These are phyloP conservation scores for Scenedesmus sp. DNA, from an alignment of 163 green algal genomes.

Conservation along the genomic window DNA sequence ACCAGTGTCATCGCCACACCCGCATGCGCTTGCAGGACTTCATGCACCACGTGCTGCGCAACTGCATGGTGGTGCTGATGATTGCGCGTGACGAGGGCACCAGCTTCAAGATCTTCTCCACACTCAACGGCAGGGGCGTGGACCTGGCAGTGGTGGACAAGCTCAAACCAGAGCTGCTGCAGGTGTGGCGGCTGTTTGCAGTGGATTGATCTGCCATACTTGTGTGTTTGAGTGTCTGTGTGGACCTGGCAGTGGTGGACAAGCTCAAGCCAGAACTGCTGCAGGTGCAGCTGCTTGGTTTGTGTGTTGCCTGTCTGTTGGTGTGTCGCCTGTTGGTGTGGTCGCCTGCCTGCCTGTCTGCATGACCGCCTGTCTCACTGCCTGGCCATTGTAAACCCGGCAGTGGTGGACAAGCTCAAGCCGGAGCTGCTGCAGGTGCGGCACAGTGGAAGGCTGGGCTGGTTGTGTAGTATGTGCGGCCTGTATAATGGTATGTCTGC, in stretches of 20 bases:
- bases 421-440: slow-evolving; percentile 53
- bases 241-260: slow-evolving; percentile 68
- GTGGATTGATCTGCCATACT: no score
- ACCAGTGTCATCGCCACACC: no score
- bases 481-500: neutral
- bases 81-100: slow-evolving; percentile 65
- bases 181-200: neutral
- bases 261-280: slow-evolving; percentile 68
- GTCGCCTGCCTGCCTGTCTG: neutral
- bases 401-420: slow-evolving; percentile 72
- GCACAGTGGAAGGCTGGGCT: no score
- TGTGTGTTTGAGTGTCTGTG: neutral
- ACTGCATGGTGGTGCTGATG: slow-evolving; percentile 66
- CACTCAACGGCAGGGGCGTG: slow-evolving; percentile 69
- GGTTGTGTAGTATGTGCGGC: neutral
- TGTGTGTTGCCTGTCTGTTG: neutral
- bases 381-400: slow-evolving; percentile 44
- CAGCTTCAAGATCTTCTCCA: slow-evolving; percentile 73
- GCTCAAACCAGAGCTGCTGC: slow-evolving; percentile 65
- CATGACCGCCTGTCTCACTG: no score
- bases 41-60: slow-evolving; percentile 60
- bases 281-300: neutral
- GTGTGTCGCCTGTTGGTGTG: neutral
- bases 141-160: slow-evolving; percentile 73
- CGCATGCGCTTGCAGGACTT: slow-evolving; percentile 50